A percentile compares a stretch with the other conserved stretches of the same genome.
Evolutionary conservation across 495 filamentous ascomycete species (phyloP).

Genomic region (Xylaria bambusicola): DNA sequence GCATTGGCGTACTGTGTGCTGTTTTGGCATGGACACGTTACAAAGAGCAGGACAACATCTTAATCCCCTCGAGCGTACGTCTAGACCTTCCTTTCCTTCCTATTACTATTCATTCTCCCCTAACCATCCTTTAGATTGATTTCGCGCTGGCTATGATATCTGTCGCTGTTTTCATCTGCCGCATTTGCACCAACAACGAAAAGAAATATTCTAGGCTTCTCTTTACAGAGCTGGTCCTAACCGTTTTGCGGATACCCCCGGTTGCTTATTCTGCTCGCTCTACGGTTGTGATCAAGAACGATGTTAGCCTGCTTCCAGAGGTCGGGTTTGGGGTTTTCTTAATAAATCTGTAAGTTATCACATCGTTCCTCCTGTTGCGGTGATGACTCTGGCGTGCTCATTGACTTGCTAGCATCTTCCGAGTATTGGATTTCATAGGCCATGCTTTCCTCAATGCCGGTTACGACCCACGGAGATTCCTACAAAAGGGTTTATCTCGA

Average conservation of each 20-base stretch:
- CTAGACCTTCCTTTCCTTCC: neutral
- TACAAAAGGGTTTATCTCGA: constrained; percentile 24
- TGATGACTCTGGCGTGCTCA: constrained; percentile 7
- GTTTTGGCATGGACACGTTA: constrained; percentile 36
- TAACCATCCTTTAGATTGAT: constrained; percentile 30
- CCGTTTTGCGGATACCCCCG: constrained; percentile 34
- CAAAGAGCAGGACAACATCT: constrained; percentile 22
- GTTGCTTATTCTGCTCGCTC: constrained; percentile 35
- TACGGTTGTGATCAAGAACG: constrained; percentile 26
- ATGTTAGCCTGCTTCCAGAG: constrained; percentile 26
- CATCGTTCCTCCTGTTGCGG: neutral
- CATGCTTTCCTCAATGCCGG: constrained; percentile 33
- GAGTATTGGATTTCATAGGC: constrained; percentile 31
- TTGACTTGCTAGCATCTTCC: constrained; percentile 27
- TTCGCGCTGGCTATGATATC: constrained; percentile 33
- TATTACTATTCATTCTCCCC: constrained; percentile 11
- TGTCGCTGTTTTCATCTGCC: constrained; percentile 28
- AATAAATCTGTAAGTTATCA: constrained; percentile 33
- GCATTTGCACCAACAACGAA: constrained; percentile 31
- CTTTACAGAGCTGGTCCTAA: constrained; percentile 30
- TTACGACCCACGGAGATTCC: constrained; percentile 35
- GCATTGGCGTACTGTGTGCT: constrained; percentile 32
- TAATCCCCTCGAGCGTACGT: constrained; percentile 35
- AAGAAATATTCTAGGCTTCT: constrained; percentile 31
- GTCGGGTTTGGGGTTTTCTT: constrained; percentile 36